A percentile compares a stretch with the other conserved stretches of the same genome.
Conservation (phyloP, 2,329 filamentous ascomycete species). For the Hypocreales sp. region DNA sequence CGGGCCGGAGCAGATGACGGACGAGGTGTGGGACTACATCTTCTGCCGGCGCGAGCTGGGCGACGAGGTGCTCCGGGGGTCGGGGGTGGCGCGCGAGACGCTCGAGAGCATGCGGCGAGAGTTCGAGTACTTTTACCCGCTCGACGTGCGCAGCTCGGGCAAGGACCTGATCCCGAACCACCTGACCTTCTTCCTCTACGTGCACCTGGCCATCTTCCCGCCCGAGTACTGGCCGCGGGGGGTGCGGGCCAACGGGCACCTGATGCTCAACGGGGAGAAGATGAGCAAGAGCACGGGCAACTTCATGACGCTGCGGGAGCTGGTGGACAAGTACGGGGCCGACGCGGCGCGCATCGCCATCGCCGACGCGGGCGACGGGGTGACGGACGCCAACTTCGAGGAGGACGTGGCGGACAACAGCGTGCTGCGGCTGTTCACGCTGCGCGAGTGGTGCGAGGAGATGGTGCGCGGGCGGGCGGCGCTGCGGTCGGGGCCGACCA, state of each 20-base stretch:
- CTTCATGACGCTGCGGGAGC: constrained; percentile 80
- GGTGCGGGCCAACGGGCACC: constrained; percentile 80
- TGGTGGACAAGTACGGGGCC: constrained; percentile 83
- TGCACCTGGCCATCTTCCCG: constrained; percentile 80
- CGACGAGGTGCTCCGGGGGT: constrained; percentile 47
- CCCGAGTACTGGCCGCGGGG: constrained; percentile 77
- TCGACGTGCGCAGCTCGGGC: constrained; percentile 76
- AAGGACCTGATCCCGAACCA: constrained; percentile 93
- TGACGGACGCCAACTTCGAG: constrained; percentile 94
- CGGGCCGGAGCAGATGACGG: constrained; percentile 72
- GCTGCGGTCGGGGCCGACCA: constrained; percentile 61
- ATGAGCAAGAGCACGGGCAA: constrained; percentile 98
- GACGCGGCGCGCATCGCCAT: constrained; percentile 85
- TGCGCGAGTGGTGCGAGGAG: constrained; percentile 89
- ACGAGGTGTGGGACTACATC: constrained; percentile 93
- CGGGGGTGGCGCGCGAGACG: constrained; percentile 56
- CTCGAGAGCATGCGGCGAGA: constrained; percentile 74
- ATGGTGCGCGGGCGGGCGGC: constrained; percentile 50
- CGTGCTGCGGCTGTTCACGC: constrained; percentile 66
- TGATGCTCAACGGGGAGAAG: constrained; percentile 93
- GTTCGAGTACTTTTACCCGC: constrained; percentile 94
- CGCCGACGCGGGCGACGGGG: constrained; percentile 85
- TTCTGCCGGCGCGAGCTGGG: constrained; percentile 62
- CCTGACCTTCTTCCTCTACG: constrained; percentile 89
- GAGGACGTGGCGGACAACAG: constrained; percentile 86